These are phyloP conservation scores for Cystobasidium sp. DNA, from an alignment of 1,284 basidiomycete genomes.

Conservation along the genomic window DNA sequence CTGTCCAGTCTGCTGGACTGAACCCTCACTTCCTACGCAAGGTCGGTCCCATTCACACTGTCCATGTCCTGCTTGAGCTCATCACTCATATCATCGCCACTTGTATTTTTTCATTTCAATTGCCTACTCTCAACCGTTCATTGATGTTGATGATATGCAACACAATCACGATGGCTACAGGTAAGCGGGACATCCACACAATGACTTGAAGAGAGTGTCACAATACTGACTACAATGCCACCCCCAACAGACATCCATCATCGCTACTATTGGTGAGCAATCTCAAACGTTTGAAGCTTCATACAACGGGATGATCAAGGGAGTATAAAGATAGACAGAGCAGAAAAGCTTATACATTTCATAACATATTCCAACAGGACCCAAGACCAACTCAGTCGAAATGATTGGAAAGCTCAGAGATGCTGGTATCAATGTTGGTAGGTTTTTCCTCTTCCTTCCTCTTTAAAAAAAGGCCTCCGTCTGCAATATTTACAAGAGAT, in stretches of 20 bases:
- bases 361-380: slow-evolving; percentile 63
- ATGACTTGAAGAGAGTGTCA: too few species aligned
- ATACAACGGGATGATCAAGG: not conserved
- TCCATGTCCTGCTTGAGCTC: not conserved
- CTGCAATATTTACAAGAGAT: too few species aligned
- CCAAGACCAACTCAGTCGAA: slow-evolving; percentile 87
- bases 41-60: slow-evolving; percentile 61
- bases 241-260: slow-evolving; percentile 78
- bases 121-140: slow-evolving; percentile 39
- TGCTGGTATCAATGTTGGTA: slow-evolving; percentile 94
- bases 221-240: slow-evolving; percentile 23
- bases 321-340: not conserved
- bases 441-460: slow-evolving; percentile 55
- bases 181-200: not conserved
- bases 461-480: not conserved
- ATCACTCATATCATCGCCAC: slow-evolving; percentile 9
- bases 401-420: slow-evolving; percentile 78
- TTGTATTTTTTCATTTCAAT: not conserved
- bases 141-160: slow-evolving; percentile 13
- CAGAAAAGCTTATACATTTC: not conserved
- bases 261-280: slow-evolving; percentile 85
- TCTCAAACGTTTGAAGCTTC: not conserved
- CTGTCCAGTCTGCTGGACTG: slow-evolving; percentile 68
- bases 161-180: not conserved
- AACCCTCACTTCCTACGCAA: slow-evolving; percentile 87